Evolutionary conservation across 768 basidiomycete species (phyloP).

Genomic region (Phylloporus sp.): DNA sequence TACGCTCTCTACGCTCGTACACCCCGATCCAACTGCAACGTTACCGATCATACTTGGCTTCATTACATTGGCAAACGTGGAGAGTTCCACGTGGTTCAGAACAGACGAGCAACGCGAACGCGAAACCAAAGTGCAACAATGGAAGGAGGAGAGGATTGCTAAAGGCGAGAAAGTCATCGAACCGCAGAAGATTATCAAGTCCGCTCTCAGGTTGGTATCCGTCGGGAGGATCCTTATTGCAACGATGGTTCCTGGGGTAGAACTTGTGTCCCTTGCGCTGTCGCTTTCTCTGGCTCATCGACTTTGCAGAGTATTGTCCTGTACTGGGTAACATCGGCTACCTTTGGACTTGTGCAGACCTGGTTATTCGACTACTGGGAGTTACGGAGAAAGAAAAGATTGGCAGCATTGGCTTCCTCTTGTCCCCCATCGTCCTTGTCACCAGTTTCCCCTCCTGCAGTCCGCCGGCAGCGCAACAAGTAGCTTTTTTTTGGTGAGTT

Average conservation of each 20-base stretch:
- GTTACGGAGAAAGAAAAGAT: slow-evolving; percentile 32
- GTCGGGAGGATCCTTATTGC: slow-evolving; percentile 64
- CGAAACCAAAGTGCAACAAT: slow-evolving; percentile 42
- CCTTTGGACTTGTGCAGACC: slow-evolving; percentile 68
- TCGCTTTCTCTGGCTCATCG: slow-evolving; percentile 1
- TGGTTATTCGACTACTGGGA: slow-evolving; percentile 70
- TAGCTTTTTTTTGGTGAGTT: slow-evolving; percentile 19
- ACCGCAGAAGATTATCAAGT: slow-evolving; percentile 49
- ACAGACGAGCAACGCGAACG: slow-evolving; percentile 52
- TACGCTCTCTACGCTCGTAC: slow-evolving; percentile 63
- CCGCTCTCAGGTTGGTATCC: slow-evolving; percentile 50
- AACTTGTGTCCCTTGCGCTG: slow-evolving; percentile 14
- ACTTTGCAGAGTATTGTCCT: slow-evolving; percentile 49
- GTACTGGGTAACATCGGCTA: slow-evolving; percentile 76
- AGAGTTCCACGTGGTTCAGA: slow-evolving; percentile 70
- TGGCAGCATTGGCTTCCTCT: slow-evolving; percentile 1
- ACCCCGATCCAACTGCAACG: slow-evolving; percentile 64
- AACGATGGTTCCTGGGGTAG: slow-evolving; percentile 66
- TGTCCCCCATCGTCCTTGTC: not conserved
- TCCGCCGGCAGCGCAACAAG: slow-evolving; percentile 6
- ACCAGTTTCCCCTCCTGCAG: not conserved
- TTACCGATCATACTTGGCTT: slow-evolving; percentile 70
- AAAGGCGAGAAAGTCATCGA: slow-evolving; percentile 43
- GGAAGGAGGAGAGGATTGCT: slow-evolving; percentile 40
- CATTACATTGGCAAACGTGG: slow-evolving; percentile 74